Base-by-base conservation (phyloP, 345 rosid species). In the Lenwebbia sp. region DNA sequence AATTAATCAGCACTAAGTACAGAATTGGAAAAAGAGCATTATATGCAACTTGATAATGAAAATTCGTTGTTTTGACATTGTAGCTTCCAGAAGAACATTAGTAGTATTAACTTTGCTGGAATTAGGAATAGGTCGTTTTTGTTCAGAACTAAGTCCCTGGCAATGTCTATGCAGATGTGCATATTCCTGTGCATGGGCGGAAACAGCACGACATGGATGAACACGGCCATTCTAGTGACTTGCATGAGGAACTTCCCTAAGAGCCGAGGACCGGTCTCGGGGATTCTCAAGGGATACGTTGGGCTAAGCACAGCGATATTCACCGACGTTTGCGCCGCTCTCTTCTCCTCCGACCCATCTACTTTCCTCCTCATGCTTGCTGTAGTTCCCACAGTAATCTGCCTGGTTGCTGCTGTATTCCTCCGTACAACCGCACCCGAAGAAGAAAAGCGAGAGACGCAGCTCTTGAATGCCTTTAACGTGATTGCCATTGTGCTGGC, bases 161-260 rank as follows among this genome's bases (percentile, higher is more conserved):
- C 37, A 50, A 47, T 53, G 54, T 52, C 37, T 57, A 49, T 57
- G 78, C 91, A 94, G 95, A 92, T 94, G 93, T 93, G 95, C 87
- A 82, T 94, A 55, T 90, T 91, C 58, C 89, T 94, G 17, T 91
- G 94, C 89, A 47, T 93, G 90, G 96, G 94, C 65, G 94, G 94
- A 26, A 93, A 94, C 85, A 93, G 94, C 88, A 91, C 94, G 9
- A 92, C 96, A 13, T 94, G 95, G 94, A 91, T 94, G 93, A 93
- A 92, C 92, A 94, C 96, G 41, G 95, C 95, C 51, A 90, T 92
- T 85, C 87, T 93, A 6, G 97, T 93, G 47, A 92, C 97, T 26
- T 93, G 95, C 87, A 90, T 94, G 87, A 51, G 95, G 30, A 94
- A 90, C 86, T 94, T 94, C 87, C 94, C 91, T 4, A 88, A 86